Percentiles rank a stretch among this genome's conserved stretches.
phyloP scores from a whole-genome alignment of 768 basidiomycete species.

The Daedaleopsis nitida region DNA sequence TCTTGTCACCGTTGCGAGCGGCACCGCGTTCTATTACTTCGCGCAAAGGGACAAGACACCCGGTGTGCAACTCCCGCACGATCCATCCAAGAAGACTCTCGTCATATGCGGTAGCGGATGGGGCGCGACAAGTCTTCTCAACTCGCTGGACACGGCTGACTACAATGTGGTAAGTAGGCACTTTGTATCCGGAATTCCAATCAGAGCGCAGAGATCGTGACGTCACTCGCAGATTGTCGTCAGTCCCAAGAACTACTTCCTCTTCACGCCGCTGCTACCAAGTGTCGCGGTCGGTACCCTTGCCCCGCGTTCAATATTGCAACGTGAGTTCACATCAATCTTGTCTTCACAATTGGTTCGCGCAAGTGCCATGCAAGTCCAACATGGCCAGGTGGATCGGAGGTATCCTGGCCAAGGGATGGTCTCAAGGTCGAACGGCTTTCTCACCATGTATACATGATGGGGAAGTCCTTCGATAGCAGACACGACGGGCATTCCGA shows the following conservation, averaged over 20 bases:
- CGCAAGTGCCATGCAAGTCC: no score
- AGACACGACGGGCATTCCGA: no score
- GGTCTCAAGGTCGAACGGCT: no score
- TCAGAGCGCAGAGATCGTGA: neutral
- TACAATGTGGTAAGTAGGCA: constrained; percentile 87
- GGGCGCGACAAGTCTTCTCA: constrained; percentile 93
- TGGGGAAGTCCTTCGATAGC: no score
- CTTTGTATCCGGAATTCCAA: neutral
- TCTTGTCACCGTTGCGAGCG: constrained; percentile 60
- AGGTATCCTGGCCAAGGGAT: no score
- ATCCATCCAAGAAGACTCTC: constrained; percentile 87
- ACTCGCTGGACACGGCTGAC: constrained; percentile 84
- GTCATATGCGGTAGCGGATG: constrained; percentile 96
- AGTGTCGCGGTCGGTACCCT: constrained; percentile 96
- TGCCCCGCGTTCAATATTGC: constrained; percentile 80
- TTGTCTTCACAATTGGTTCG: no score
- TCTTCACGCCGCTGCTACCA: constrained; percentile 96
- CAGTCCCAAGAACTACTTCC: constrained; percentile 97
- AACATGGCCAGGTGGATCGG: no score
- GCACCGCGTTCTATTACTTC: constrained; percentile 70
- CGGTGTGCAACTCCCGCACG: constrained; percentile 83
- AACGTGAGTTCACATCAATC: no score
- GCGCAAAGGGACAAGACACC: constrained; percentile 82
- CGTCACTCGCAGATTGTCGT: constrained; percentile 68
- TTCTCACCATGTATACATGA: no score